Base-by-base conservation (phyloP, 2,329 filamentous ascomycete species). In the Pseudogymnoascus sp. region DNA sequence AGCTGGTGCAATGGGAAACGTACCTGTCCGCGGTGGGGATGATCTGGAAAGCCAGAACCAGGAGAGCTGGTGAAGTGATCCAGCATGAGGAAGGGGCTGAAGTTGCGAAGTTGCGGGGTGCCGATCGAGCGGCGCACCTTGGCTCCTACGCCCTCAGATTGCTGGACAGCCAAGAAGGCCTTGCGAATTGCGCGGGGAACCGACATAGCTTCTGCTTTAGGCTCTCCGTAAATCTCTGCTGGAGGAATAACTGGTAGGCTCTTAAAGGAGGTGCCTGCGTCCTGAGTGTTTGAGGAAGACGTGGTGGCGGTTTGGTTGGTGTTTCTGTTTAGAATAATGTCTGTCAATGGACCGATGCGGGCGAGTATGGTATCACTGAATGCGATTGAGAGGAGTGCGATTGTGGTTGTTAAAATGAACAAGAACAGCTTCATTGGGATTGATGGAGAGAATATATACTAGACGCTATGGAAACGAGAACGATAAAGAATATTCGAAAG, bases 21-120 rank as follows among this genome's bases (percentile, higher is more conserved):
- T 67, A 96, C 90, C 74, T 96, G 91, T 38, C 92, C 91, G 38
- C 91, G 82, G 71, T 85, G 82, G n/a, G 83, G 82, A 69, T 97
- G 92, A 72, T 97, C 92, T 0, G 92, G 91, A 72, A 97, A 97
- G 0, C 92, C 92, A 8, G 91, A 89, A 62, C 89, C 90, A 1
- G 87, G 85, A 60, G 84, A 82, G 68, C 94, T 84, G 60, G 80
- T 83, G 78, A 97, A 97, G 77, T 97, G 90, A 72, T 97, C 93
- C 53, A 97, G 88, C 91, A 97, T 96, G 47, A 97, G 81, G 76
- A 97, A 97, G 0, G 93, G 94, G 12, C 87, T 90, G 74, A 97
- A 88, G 78, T 96, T 91, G 70, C 87, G 85, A 20, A 97, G 81
- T 66, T 88, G 82, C 4, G 89, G 82, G 1, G 91, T 96, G 67